These are phyloP conservation scores for Ensete glaucum DNA, from an alignment of 176 grass and related monocot genomes.

Conservation along the genomic window DNA sequence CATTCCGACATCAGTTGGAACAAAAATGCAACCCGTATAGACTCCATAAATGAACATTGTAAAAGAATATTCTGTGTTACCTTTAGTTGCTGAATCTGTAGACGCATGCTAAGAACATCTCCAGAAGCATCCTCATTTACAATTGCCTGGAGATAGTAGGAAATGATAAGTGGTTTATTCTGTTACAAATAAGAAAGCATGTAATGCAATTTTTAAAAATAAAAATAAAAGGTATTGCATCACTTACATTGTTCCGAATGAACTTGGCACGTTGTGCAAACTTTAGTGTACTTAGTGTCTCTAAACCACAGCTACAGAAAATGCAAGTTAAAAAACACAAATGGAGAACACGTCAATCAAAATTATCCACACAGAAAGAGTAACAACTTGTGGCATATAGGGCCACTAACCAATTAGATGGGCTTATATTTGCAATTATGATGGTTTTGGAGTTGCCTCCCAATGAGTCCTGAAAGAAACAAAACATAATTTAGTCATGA, in stretches of 20 bases:
- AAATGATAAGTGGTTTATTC: constrained; percentile 16
- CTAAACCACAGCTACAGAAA: constrained; percentile 56
- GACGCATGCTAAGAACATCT: constrained; percentile 82
- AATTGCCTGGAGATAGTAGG: constrained; percentile 47
- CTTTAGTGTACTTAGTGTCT: constrained; percentile 96
- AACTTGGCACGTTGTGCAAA: constrained; percentile 94
- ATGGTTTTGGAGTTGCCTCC: constrained; percentile 97
- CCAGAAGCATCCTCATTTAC: constrained; percentile 97
- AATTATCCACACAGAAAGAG: not conserved
- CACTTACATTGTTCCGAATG: constrained; percentile 84
- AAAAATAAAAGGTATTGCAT: not conserved
- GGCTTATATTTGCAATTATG: constrained; percentile 98
- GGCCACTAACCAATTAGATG: constrained; percentile 60
- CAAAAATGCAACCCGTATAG: not conserved
- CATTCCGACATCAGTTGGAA: not conserved
- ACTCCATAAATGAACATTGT: not conserved
- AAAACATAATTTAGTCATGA: constrained; percentile 7
- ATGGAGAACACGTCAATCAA: not conserved
- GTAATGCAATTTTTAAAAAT: not conserved
- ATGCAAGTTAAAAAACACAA: constrained; percentile 16
- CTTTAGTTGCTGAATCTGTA: constrained; percentile 94
- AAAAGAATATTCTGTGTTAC: constrained; percentile 29
- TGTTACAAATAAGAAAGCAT: constrained; percentile 1
- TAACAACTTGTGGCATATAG: constrained; percentile 5
- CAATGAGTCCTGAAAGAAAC: constrained; percentile 64